A percentile compares a stretch with the other conserved stretches of the same genome.
Evolutionary conservation across 768 basidiomycete species (phyloP).

Genomic region (Guyanaporus albipodus): DNA sequence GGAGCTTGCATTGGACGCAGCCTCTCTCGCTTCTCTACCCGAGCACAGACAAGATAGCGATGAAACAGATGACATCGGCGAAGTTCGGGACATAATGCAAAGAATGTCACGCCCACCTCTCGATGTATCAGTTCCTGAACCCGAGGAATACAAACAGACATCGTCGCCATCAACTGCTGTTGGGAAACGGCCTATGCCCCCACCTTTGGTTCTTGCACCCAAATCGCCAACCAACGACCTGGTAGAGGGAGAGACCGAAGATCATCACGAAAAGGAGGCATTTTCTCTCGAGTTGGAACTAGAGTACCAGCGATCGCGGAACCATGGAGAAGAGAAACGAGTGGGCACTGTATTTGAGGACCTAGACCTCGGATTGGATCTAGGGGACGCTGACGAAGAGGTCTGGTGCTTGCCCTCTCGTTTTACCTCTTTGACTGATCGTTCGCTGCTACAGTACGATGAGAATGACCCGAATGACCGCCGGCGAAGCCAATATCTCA

Average conservation of each 20-base stretch:
- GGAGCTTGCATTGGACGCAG: slow-evolving; percentile 49
- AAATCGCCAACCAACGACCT: slow-evolving; percentile 31
- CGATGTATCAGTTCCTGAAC: slow-evolving; percentile 38
- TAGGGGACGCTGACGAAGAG: slow-evolving; percentile 41
- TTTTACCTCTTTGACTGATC: slow-evolving; percentile 13
- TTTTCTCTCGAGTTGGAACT: slow-evolving; percentile 25
- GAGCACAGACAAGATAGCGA: slow-evolving; percentile 25
- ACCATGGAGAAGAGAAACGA: slow-evolving; percentile 41
- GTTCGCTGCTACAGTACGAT: slow-evolving; percentile 46
- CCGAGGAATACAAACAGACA: slow-evolving; percentile 32
- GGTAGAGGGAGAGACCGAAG: slow-evolving; percentile 22
- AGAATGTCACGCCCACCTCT: slow-evolving; percentile 38
- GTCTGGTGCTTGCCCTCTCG: slow-evolving; percentile 26
- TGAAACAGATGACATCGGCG: slow-evolving; percentile 32
- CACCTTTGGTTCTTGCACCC: slow-evolving; percentile 52
- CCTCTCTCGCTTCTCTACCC: slow-evolving; percentile 30
- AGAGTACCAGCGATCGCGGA: slow-evolving; percentile 30
- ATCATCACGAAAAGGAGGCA: slow-evolving; percentile 16
- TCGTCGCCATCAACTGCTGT: slow-evolving; percentile 34
- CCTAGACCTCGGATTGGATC: slow-evolving; percentile 41
- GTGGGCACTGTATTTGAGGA: slow-evolving; percentile 45
- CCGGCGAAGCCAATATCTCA: slow-evolving; percentile 67
- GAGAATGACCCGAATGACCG: slow-evolving; percentile 70
- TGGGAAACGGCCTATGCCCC: slow-evolving; percentile 46
- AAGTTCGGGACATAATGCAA: slow-evolving; percentile 35